phyloP scores from a whole-genome alignment of 495 filamentous ascomycete genomes.

The Darksidea phi region DNA sequence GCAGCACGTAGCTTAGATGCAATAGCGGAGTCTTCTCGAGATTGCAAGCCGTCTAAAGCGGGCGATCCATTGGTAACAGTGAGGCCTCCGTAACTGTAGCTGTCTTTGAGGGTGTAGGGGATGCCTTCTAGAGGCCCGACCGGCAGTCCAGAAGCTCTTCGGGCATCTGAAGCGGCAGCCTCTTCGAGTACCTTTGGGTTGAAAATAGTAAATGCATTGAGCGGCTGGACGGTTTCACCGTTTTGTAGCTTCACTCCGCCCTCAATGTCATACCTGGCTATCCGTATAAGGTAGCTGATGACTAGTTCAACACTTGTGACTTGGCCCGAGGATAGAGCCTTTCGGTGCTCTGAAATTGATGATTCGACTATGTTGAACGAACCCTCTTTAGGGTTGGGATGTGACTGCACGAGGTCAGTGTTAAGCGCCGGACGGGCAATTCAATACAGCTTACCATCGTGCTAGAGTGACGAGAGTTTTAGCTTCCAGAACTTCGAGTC shows the following conservation, averaged over 20 bases:
- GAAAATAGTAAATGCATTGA: constrained; percentile 42
- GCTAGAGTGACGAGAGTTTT: no score
- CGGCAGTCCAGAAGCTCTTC: constrained; percentile 27
- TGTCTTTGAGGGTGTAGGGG: constrained; percentile 44
- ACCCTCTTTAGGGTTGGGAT: neutral
- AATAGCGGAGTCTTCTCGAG: constrained; percentile 38
- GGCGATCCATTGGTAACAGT: constrained; percentile 43
- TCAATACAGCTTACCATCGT: no score
- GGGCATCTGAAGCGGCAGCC: constrained; percentile 40
- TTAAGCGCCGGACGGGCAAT: no score
- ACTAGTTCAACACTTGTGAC: constrained; percentile 37
- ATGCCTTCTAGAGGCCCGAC: constrained; percentile 38
- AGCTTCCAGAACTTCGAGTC: no score
- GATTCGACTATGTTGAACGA: constrained; percentile 35
- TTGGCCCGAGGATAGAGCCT: constrained; percentile 23
- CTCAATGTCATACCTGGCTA: constrained; percentile 35
- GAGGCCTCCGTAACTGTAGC: constrained; percentile 40
- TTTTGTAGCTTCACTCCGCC: constrained; percentile 2
- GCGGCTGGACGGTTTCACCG: neutral
- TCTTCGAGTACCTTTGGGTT: constrained; percentile 42
- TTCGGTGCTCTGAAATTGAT: constrained; percentile 33
- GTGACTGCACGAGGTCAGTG: neutral
- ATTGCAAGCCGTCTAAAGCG: constrained; percentile 36
- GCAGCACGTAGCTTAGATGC: constrained; percentile 36
- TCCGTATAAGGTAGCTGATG: constrained; percentile 34